Conservation (phyloP, 345 rosid genomes). For the Dovyalis caffra region DNA sequence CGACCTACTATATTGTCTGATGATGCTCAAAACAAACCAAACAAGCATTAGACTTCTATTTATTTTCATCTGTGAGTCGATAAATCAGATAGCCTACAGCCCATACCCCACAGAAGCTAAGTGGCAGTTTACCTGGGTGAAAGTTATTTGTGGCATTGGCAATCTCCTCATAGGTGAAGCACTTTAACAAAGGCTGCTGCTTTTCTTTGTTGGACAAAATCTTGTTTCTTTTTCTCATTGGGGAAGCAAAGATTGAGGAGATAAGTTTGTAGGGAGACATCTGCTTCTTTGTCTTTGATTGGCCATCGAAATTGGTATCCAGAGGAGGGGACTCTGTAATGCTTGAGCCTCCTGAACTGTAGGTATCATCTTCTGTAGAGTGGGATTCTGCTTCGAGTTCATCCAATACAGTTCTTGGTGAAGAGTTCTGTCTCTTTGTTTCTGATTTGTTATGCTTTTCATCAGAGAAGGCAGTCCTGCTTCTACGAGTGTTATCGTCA, state of each 20-base stretch:
- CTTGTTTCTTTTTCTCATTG: constrained; percentile 44
- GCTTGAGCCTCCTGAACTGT: constrained; percentile 47
- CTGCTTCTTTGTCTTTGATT: constrained; percentile 29
- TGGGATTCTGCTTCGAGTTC: constrained; percentile 53
- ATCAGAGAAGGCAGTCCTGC: constrained; percentile 21
- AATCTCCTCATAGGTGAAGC: constrained; percentile 75
- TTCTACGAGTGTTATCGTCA: neutral
- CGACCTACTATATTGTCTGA: constrained; percentile 70
- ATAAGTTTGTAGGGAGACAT: constrained; percentile 48
- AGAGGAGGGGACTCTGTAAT: constrained; percentile 40
- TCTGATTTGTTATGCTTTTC: constrained; percentile 14
- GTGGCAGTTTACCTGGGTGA: constrained; percentile 47
- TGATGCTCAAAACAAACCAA: constrained; percentile 12
- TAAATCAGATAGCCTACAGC: neutral
- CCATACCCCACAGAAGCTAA: neutral
- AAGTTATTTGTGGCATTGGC: constrained; percentile 68
- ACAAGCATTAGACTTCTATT: neutral
- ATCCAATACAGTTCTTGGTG: constrained; percentile 59
- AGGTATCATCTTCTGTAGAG: constrained; percentile 57
- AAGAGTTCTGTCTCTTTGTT: constrained; percentile 33
- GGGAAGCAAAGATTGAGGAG: constrained; percentile 54
- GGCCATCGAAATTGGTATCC: constrained; percentile 31
- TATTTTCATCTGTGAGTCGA: neutral
- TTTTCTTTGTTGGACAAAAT: constrained; percentile 33
- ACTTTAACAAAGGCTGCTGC: constrained; percentile 50